Conservation (phyloP, 2,329 filamentous ascomycete species). For the Exophiala bonariae region DNA sequence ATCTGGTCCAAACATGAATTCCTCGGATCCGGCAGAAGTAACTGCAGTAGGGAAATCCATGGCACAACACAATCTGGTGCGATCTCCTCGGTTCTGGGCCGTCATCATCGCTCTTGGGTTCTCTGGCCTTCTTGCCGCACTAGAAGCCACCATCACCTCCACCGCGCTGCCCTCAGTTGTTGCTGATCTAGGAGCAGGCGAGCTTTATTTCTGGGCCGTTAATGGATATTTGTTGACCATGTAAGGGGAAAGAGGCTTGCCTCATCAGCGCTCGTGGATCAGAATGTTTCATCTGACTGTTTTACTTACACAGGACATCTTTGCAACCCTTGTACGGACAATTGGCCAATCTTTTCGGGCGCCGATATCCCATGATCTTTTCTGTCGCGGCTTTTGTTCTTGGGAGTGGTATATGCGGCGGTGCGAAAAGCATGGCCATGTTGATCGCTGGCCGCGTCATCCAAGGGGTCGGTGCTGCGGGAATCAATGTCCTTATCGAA, state of each 20-base stretch:
- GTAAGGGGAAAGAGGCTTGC: conserved; percentile 10
- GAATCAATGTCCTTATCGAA: conserved; percentile 41
- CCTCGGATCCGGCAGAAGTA: too few species aligned
- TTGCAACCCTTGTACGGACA: conserved; percentile 45
- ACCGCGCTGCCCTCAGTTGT: conserved; percentile 44
- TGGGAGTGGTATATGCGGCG: conserved; percentile 46
- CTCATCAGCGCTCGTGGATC: too few species aligned
- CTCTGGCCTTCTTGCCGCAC: conserved; percentile 33
- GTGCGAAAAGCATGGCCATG: conserved; percentile 37
- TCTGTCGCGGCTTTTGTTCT: conserved; percentile 47
- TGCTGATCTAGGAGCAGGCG: conserved; percentile 31
- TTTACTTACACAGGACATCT: conserved; percentile 40
- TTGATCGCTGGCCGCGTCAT: conserved; percentile 45
- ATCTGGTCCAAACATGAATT: too few species aligned
- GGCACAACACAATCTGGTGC: too few species aligned
- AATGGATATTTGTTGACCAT: conserved; percentile 36
- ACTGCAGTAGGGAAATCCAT: too few species aligned
- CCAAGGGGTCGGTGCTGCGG: conserved; percentile 49
- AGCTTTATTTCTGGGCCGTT: conserved; percentile 38
- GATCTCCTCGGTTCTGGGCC: conserved; percentile 34
- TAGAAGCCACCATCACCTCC: conserved; percentile 41
- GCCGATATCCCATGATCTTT: conserved; percentile 44
- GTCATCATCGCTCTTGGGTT: conserved; percentile 31
- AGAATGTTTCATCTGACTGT: too few species aligned
- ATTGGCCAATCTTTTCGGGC: conserved; percentile 49